phyloP scores from a whole-genome alignment of 2,329 filamentous ascomycete species.

The Trichoderma breve region DNA sequence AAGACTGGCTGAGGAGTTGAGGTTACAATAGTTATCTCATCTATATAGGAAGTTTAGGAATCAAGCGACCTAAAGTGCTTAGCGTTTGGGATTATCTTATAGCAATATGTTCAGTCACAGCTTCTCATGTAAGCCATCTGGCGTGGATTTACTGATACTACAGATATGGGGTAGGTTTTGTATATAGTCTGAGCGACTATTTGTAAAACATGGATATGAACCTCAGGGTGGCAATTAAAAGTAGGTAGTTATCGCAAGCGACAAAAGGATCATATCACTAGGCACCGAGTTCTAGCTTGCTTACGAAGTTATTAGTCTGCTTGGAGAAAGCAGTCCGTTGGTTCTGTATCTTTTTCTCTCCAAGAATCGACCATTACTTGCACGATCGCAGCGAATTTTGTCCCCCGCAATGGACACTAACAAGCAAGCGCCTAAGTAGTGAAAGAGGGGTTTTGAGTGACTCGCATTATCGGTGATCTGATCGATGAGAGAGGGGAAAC shows the following conservation, averaged over 20 bases:
- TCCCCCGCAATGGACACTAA: background rate
- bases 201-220: background rate
- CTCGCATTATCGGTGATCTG: background rate
- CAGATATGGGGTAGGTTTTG: background rate
- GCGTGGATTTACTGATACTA: no score
- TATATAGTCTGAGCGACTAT: background rate
- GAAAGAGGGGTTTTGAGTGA: constrained; percentile 2
- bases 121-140: background rate
- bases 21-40: background rate
- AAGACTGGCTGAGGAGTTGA: background rate
- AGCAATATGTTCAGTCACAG: background rate
- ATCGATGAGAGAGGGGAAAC: background rate
- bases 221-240: background rate
- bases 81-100: background rate
- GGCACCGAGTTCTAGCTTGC: background rate
- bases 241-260: background rate
- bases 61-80: background rate
- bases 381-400: background rate
- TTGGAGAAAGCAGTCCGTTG: background rate
- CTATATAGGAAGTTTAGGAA: background rate
- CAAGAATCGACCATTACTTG: background rate
- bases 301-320: background rate
- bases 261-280: background rate
- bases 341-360: background rate
- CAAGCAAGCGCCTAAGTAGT: background rate